These are phyloP conservation scores for Berkeleyomyces basicola DNA, from an alignment of 2,329 filamentous ascomycete species.

Conservation along the genomic window DNA sequence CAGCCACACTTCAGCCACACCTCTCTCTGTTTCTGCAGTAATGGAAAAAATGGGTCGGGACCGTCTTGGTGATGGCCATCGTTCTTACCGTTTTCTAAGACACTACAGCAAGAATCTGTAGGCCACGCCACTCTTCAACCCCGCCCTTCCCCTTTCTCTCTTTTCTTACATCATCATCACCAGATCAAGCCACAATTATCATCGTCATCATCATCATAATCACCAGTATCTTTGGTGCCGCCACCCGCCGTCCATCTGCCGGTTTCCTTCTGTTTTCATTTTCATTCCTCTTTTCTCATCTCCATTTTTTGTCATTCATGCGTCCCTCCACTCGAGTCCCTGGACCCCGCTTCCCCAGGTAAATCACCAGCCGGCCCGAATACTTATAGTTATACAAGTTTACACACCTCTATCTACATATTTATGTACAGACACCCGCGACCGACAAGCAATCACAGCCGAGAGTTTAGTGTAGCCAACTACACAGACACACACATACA, in stretches of 20 bases:
- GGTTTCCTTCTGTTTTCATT: not conserved
- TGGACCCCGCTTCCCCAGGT: constrained; percentile 11
- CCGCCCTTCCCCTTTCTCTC: not conserved
- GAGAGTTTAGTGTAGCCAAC: not conserved
- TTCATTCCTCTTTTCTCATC: not conserved
- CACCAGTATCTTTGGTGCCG: not conserved
- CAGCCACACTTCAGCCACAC: too few relatives aligned
- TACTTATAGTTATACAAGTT: not conserved
- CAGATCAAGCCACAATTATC: not conserved
- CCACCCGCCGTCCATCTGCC: not conserved
- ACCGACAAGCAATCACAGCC: constrained; percentile 2
- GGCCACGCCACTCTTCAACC: too few relatives aligned
- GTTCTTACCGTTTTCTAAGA: too few relatives aligned
- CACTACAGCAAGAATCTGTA: too few relatives aligned
- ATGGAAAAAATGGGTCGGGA: too few relatives aligned
- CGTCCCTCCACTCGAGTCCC: not conserved
- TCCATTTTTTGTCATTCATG: not conserved
- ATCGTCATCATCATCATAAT: not conserved
- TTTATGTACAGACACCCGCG: too few relatives aligned
- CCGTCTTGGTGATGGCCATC: too few relatives aligned
- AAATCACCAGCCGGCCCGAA: constrained; percentile 9
- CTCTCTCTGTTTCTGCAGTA: too few relatives aligned
- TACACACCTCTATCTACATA: too few relatives aligned
- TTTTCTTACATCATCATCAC: not conserved
- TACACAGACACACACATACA: not conserved